A percentile compares a stretch with the other conserved stretches of the same genome.
phyloP scores from a whole-genome alignment of 805 yeast genomes.

The Sungouiella blattae region DNA sequence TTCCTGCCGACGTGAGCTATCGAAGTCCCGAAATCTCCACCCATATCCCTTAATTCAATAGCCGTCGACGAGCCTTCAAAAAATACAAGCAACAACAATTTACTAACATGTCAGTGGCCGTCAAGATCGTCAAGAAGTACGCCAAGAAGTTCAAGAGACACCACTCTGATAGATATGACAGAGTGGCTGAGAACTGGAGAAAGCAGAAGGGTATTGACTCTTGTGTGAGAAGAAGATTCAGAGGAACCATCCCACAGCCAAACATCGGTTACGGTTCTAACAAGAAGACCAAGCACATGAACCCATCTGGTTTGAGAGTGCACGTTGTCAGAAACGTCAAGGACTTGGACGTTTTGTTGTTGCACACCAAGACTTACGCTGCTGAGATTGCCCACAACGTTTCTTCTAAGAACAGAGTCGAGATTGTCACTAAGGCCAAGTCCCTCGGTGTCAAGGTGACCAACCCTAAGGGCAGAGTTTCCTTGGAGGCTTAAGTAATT shows the following conservation, averaged over 20 bases:
- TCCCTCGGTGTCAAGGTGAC: conserved; percentile 98
- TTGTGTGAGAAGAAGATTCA: conserved; percentile 99
- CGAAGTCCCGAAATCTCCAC: no score
- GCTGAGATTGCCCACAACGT: conserved; percentile 99
- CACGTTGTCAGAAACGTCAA: conserved; percentile 87
- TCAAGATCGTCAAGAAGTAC: conserved; percentile 99
- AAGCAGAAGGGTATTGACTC: conserved; percentile 99
- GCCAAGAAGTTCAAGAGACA: conserved; percentile 99
- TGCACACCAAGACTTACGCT: conserved; percentile 98
- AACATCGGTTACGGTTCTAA: conserved; percentile 99
- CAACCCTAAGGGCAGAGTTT: conserved; percentile 98
- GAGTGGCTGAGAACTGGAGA: conserved; percentile 99
- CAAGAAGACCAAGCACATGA: conserved; percentile 95
- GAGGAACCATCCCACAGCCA: conserved; percentile 99
- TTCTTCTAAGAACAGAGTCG: conserved; percentile 97
- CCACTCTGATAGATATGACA: conserved; percentile 99
- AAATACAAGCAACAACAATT: no score
- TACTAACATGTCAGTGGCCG: conserved; percentile 65
- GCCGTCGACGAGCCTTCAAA: no score
- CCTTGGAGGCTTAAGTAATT: conserved; percentile 84
- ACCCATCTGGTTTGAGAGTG: conserved; percentile 98
- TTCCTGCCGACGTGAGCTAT: no score
- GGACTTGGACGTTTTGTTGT: conserved; percentile 91
- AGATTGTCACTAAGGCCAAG: conserved; percentile 93
- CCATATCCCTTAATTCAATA: no score